These are phyloP conservation scores for Oryza brachyantha DNA, from an alignment of 176 grass and related monocot species.

Conservation along the genomic window DNA sequence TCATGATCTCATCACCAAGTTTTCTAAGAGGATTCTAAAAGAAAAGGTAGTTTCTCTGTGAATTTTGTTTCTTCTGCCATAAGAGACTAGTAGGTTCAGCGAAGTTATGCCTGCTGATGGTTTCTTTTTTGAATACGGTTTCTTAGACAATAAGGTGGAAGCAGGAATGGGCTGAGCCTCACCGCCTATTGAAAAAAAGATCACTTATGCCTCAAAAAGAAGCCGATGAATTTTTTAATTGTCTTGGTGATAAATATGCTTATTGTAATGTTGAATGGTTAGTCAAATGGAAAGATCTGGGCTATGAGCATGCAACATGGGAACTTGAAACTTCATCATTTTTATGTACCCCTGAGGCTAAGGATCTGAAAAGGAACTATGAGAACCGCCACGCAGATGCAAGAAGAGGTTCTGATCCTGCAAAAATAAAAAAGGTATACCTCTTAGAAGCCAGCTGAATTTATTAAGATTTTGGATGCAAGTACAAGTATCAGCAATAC, in stretches of 20 bases:
- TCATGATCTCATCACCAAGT: slow-evolving; percentile 59
- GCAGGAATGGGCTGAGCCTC: slow-evolving; percentile 83
- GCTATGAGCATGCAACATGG: slow-evolving; percentile 84
- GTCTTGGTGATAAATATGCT: slow-evolving; percentile 32
- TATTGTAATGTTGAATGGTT: slow-evolving; percentile 75
- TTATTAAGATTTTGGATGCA: too few relatives aligned
- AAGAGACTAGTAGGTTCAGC: slow-evolving; percentile 15
- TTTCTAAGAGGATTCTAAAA: slow-evolving; percentile 60
- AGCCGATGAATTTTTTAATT: slow-evolving; percentile 58
- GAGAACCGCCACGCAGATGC: slow-evolving; percentile 39
- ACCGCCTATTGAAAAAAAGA: slow-evolving; percentile 71
- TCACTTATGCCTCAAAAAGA: slow-evolving; percentile 47
- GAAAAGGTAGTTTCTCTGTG: slow-evolving; percentile 50
- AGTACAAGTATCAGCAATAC: too few relatives aligned
- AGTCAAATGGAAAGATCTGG: slow-evolving; percentile 86
- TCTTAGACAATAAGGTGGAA: slow-evolving; percentile 70
- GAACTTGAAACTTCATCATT: slow-evolving; percentile 73
- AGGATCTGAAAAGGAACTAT: slow-evolving; percentile 56
- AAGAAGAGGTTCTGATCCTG: slow-evolving; percentile 40
- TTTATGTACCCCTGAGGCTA: slow-evolving; percentile 56
- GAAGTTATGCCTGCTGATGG: slow-evolving; percentile 32
- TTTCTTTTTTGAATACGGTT: slow-evolving; percentile 32
- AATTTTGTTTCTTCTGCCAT: slow-evolving; percentile 17
- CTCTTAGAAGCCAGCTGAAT: background rate
- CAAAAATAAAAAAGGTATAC: slow-evolving; percentile 49